Evolutionary conservation across 352 stramenopile genomes (phyloP).

Genomic region (Phytopythium oedochilum): DNA sequence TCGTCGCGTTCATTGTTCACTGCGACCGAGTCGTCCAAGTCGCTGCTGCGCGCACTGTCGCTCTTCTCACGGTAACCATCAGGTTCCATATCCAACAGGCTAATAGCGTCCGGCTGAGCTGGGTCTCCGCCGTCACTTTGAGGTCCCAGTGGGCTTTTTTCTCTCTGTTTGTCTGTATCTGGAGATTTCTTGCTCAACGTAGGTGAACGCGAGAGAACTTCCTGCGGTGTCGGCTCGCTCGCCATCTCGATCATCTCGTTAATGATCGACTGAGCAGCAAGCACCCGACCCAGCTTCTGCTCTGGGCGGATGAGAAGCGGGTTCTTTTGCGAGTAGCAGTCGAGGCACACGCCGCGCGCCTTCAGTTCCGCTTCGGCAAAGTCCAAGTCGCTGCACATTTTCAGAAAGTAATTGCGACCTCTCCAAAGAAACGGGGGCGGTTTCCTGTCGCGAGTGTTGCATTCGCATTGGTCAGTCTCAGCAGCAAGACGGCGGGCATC

Average conservation of each 20-base stretch:
- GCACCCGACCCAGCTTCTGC: conserved; percentile 64
- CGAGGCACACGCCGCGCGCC: conserved; percentile 40
- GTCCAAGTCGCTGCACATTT: conserved; percentile 66
- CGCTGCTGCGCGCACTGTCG: background rate
- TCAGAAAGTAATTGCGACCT: conserved; percentile 69
- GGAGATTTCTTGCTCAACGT: conserved; percentile 1
- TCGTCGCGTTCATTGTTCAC: background rate
- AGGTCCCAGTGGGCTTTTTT: background rate
- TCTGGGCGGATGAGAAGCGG: conserved; percentile 60
- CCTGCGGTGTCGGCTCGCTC: conserved; percentile 25
- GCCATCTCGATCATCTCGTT: conserved; percentile 58
- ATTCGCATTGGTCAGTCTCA: background rate
- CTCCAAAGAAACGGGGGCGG: conserved; percentile 70
- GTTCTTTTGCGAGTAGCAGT: conserved; percentile 52
- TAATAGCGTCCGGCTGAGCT: background rate
- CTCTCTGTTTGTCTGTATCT: background rate
- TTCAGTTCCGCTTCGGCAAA: conserved; percentile 55
- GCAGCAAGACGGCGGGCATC: background rate
- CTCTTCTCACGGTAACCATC: background rate
- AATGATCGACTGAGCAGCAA: conserved; percentile 71
- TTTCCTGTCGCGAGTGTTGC: conserved; percentile 21
- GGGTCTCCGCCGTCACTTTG: background rate
- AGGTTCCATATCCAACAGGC: background rate
- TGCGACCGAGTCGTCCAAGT: background rate
- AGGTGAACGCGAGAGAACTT: conserved; percentile 13